A percentile compares a stretch with the other conserved stretches of the same genome.
Evolutionary conservation across 2,329 filamentous ascomycete genomes (phyloP).

Genomic region (Neophaeococcomyces aloes): DNA sequence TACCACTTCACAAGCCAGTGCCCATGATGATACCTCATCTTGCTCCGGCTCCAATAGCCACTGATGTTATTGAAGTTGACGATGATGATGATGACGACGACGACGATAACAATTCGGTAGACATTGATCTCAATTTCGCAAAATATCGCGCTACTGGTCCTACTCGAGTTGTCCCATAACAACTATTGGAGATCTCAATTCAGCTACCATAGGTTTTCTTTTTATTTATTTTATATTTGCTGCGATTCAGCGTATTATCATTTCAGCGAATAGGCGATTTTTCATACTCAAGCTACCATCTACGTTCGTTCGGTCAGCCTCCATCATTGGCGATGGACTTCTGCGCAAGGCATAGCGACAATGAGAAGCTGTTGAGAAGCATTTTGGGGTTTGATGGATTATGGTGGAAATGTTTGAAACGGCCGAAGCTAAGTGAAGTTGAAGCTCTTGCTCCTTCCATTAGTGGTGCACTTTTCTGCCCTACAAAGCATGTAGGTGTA

Average conservation of each 20-base stretch:
- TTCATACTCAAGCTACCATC: too few species aligned
- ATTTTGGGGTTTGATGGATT: too few species aligned
- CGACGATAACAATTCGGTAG: conserved; percentile 16
- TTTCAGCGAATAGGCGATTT: too few species aligned
- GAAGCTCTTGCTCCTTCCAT: too few species aligned
- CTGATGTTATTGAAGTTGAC: conserved; percentile 20
- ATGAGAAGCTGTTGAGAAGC: too few species aligned
- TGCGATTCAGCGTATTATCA: conserved; percentile 7
- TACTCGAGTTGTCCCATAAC: neutral
- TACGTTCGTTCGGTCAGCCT: too few species aligned
- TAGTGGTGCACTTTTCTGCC: too few species aligned
- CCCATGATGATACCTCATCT: conserved; percentile 3
- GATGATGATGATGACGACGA: conserved; percentile 19
- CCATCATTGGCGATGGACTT: too few species aligned
- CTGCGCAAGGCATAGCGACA: too few species aligned
- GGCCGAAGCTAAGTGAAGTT: too few species aligned
- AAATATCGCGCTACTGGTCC: conserved; percentile 1
- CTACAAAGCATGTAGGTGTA: too few species aligned
- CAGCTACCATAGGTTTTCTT: conserved; percentile 3
- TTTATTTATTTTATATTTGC: conserved; percentile 6
- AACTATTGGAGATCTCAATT: neutral
- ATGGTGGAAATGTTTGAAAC: too few species aligned
- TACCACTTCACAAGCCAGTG: neutral
- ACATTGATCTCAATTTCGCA: conserved; percentile 15
- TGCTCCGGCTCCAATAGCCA: neutral